Conservation (phyloP, 2,329 filamentous ascomycete genomes). For the Cladosporium oxysporum region DNA sequence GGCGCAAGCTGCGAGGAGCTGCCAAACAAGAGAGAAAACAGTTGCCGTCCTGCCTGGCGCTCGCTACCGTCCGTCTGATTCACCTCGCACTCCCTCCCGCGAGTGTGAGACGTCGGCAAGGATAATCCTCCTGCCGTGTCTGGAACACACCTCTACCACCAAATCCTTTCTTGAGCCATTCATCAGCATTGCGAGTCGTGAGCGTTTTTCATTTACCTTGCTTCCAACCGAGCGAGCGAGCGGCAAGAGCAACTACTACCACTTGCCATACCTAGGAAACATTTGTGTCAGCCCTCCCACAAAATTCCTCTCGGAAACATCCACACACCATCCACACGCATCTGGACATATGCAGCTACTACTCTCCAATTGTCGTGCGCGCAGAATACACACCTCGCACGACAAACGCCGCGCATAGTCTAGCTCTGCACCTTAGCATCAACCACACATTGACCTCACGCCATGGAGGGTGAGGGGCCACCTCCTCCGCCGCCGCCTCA, state of each 20-base stretch:
- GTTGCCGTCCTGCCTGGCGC: background rate
- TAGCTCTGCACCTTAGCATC: background rate
- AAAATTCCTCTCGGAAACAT: background rate
- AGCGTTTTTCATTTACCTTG: conserved; percentile 9
- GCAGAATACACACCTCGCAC: conserved; percentile 19
- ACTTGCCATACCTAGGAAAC: background rate
- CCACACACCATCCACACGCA: background rate
- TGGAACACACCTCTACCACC: background rate
- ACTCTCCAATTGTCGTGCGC: conserved; percentile 7
- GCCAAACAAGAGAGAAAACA: conserved; percentile 14
- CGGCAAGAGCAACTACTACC: background rate
- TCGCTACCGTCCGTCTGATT: background rate
- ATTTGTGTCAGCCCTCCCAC: background rate
- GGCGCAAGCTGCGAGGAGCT: background rate
- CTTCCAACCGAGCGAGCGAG: background rate
- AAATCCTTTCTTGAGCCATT: background rate
- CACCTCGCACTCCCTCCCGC: conserved; percentile 4
- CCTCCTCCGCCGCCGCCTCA: conserved; percentile 87
- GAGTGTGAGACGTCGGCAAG: conserved; percentile 1
- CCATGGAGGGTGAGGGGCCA: conserved; percentile 41
- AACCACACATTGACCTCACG: conserved; percentile 5
- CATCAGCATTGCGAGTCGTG: background rate
- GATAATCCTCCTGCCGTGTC: background rate
- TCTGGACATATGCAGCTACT: conserved; percentile 15
- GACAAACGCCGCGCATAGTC: conserved; percentile 14